Percentiles rank a stretch among this genome's conserved stretches.
Conservation (phyloP, 1,284 basidiomycete species). For the Thecaphora thlaspeos region DNA sequence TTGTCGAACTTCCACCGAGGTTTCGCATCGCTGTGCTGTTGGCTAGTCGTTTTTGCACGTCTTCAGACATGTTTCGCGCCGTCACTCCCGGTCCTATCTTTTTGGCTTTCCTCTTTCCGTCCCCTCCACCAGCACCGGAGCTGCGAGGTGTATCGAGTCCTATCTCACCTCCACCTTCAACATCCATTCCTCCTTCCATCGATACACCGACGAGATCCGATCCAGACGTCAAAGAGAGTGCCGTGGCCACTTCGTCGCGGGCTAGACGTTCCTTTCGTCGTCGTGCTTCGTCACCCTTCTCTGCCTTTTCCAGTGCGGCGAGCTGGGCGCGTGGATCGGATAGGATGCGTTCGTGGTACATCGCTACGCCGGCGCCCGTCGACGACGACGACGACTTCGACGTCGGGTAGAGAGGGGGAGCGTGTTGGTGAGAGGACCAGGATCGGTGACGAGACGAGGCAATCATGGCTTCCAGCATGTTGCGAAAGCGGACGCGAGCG, state of each 20-base stretch:
- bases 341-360: slow-evolving; percentile 52
- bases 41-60: slow-evolving; percentile 50
- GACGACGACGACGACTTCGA: too few species aligned
- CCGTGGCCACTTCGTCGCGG: slow-evolving; percentile 45
- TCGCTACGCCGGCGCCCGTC: slow-evolving; percentile 17
- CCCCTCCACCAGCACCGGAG: slow-evolving; percentile 3
- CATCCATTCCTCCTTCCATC: too few species aligned
- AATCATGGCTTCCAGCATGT: slow-evolving; percentile 53
- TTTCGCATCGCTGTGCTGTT: slow-evolving; percentile 56
- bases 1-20: slow-evolving; percentile 39
- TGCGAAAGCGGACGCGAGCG: slow-evolving; percentile 48
- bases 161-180: too few species aligned
- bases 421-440: slow-evolving; percentile 51
- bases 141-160: too few species aligned
- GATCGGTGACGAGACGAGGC: slow-evolving; percentile 49
- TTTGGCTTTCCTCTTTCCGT: slow-evolving; percentile 36
- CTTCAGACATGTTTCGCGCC: slow-evolving; percentile 53
- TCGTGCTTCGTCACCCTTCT: slow-evolving; percentile 48
- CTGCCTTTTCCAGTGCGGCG: slow-evolving; percentile 51
- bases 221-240: too few species aligned
- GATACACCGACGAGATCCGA: too few species aligned
- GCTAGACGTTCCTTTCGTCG: slow-evolving; percentile 42
- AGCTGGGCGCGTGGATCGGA: slow-evolving; percentile 50
- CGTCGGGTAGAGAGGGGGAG: slow-evolving; percentile 43
- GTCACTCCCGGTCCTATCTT: slow-evolving; percentile 40